Conservation (phyloP, 768 basidiomycete species). For the Lanmaoa rubissima region DNA sequence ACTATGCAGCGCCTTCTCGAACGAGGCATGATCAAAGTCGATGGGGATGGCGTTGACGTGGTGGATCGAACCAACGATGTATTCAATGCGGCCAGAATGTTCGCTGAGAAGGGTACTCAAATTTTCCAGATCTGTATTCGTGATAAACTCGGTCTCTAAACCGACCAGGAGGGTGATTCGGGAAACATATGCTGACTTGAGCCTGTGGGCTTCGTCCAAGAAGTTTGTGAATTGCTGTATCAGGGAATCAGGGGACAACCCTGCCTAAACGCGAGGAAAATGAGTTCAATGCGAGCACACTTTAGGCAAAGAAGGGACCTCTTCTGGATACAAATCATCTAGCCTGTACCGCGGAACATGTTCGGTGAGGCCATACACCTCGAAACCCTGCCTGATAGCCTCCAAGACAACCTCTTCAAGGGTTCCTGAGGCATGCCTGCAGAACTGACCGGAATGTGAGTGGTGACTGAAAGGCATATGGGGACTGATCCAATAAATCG, state of each 20-base stretch:
- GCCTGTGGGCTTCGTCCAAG: slow-evolving; percentile 73
- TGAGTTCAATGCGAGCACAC: slow-evolving; percentile 11
- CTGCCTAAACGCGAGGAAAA: slow-evolving; percentile 43
- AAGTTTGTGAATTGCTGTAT: slow-evolving; percentile 68
- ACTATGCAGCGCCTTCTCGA: slow-evolving; percentile 54
- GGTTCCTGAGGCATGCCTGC: slow-evolving; percentile 80
- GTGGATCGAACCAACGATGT: slow-evolving; percentile 90
- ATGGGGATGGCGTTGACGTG: slow-evolving; percentile 87
- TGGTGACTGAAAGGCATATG: slow-evolving; percentile 75
- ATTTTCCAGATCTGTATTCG: slow-evolving; percentile 56
- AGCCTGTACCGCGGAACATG: slow-evolving; percentile 87
- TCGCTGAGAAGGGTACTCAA: slow-evolving; percentile 52
- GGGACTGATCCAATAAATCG: not conserved
- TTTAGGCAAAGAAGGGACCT: slow-evolving; percentile 50
- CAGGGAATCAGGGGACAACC: slow-evolving; percentile 51
- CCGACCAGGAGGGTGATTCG: slow-evolving; percentile 81
- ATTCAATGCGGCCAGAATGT: slow-evolving; percentile 63
- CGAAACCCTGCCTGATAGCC: slow-evolving; percentile 77
- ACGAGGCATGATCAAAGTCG: slow-evolving; percentile 83
- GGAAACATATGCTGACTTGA: slow-evolving; percentile 60
- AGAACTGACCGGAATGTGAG: slow-evolving; percentile 93
- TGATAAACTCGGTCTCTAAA: slow-evolving; percentile 90
- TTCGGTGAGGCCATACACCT: slow-evolving; percentile 84
- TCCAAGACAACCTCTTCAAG: slow-evolving; percentile 80
- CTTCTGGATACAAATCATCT: slow-evolving; percentile 91